Base-by-base conservation (phyloP, 2,329 filamentous ascomycete species). In the Neonectria sp. region DNA sequence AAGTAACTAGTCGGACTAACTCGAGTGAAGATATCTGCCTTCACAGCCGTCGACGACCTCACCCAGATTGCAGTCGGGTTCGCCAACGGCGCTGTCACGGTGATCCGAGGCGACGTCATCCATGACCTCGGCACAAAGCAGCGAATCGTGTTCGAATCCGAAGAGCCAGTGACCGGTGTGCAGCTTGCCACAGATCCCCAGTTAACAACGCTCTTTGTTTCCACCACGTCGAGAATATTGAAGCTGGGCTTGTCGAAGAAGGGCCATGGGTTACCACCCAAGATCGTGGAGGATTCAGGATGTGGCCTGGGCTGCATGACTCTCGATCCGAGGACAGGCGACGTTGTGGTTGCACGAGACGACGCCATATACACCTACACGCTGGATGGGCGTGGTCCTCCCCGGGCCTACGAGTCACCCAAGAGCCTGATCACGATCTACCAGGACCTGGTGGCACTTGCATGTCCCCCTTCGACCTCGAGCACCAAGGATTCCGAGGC, bases 271-370 rank as follows among this genome's bases (percentile, higher is more conserved):
- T 92, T 97, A 73, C 93, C 95, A 5, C 93, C 95, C 4, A 92
- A 95, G 72, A 93, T 94, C 0, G 86, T 98, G 21, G 96, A 98
- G 78, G 95, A 98, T 77, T 87, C 89, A 21, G 96, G 96, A 2
- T 98, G 95, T 77, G 95, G 90, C 12, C 90, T 97, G n/a, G 95
- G 95, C 1, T 99, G 97, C 80, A 97, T 99, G 94, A 93, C 94
- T 0, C 86, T 95, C 13, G 94, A 98, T 79, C 90, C 88, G 68
- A 87, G 89, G 68, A 93, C 91, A 0, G 94, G 93, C 6, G 94
- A 98, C 71, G 91, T 99, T 24, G 89, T 99, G 3, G 92, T 99
- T n/a, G 96, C 92, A 1, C 87, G 96, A 68, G 94, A 98, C 73
- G 97, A 99, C 86, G 96, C 95, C 8, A 92, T 99, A 60, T 98